Conservation (phyloP, 1,284 basidiomycete species). For the Hypsizygus ulmarius region DNA sequence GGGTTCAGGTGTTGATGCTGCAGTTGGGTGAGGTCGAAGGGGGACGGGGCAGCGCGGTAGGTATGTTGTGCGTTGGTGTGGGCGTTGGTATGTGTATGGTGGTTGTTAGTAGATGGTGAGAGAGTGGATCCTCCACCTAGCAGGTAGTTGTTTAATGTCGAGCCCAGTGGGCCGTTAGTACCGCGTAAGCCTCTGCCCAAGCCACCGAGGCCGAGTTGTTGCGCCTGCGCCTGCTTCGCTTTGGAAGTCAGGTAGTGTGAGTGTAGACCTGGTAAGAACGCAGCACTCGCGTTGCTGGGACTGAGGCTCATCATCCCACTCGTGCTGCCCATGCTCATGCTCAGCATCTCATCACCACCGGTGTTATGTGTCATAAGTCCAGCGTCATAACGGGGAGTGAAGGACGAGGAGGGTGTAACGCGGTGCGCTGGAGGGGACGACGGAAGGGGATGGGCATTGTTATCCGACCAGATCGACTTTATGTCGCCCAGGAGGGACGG, state of each 20-base stretch:
- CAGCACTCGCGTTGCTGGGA: slow-evolving; percentile 73
- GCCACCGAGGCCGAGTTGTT: slow-evolving; percentile 24
- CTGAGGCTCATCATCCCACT: slow-evolving; percentile 32
- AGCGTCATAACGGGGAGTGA: slow-evolving; percentile 29
- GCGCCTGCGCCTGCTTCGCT: slow-evolving; percentile 37
- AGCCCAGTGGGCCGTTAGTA: slow-evolving; percentile 26
- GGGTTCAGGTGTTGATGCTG: slow-evolving; percentile 25
- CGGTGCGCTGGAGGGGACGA: slow-evolving; percentile 31
- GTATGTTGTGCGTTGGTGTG: slow-evolving; percentile 30
- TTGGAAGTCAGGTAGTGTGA: slow-evolving; percentile 56
- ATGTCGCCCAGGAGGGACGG: slow-evolving; percentile 70
- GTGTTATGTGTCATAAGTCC: slow-evolving; percentile 12
- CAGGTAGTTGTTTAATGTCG: slow-evolving; percentile 27
- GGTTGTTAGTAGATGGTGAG: slow-evolving; percentile 26
- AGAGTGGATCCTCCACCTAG: slow-evolving; percentile 21
- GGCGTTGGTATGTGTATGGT: slow-evolving; percentile 29
- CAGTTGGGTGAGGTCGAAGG: slow-evolving; percentile 43
- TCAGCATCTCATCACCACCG: slow-evolving; percentile 27
- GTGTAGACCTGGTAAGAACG: slow-evolving; percentile 69
- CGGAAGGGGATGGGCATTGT: slow-evolving; percentile 25
- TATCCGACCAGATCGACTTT: slow-evolving; percentile 67
- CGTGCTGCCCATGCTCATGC: slow-evolving; percentile 36
- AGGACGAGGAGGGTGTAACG: slow-evolving; percentile 31
- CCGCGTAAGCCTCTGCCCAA: slow-evolving; percentile 30
- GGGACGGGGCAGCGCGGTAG: slow-evolving; percentile 37